Conservation (phyloP, 352 stramenopile species). For the Phytophthora tubulina region DNA sequence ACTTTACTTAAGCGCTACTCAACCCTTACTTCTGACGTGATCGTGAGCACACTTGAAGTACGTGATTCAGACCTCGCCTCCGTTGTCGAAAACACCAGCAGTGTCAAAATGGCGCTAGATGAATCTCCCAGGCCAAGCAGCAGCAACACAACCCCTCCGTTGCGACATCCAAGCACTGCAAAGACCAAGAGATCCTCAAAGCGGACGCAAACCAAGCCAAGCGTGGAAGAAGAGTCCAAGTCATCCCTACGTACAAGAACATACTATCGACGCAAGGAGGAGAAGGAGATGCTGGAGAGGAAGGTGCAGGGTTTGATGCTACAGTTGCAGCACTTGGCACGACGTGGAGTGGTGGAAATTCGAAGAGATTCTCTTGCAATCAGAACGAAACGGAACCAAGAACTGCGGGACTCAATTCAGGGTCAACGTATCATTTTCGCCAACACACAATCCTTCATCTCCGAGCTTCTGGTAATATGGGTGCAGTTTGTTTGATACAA, state of each 20-base stretch:
- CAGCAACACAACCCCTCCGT: background rate
- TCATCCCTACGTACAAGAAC: constrained; percentile 35
- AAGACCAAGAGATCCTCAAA: constrained; percentile 14
- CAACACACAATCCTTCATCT: constrained; percentile 46
- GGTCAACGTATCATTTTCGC: constrained; percentile 52
- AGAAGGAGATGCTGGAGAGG: constrained; percentile 44
- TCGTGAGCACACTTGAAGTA: constrained; percentile 6
- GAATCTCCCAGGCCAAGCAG: background rate
- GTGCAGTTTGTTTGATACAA: background rate
- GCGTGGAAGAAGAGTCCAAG: constrained; percentile 16
- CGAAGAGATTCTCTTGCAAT: constrained; percentile 33
- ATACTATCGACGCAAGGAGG: constrained; percentile 63
- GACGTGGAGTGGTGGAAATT: constrained; percentile 33
- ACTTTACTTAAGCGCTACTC: background rate
- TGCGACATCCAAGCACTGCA: background rate
- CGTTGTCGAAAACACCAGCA: background rate
- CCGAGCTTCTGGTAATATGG: constrained; percentile 45
- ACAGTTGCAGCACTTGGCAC: constrained; percentile 40
- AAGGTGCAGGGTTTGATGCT: constrained; percentile 39
- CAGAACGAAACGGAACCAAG: constrained; percentile 39
- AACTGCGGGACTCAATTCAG: constrained; percentile 43
- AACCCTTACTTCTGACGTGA: background rate
- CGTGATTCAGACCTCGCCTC: background rate
- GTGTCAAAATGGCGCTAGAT: background rate
- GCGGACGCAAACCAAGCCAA: background rate